A percentile compares a stretch with the other conserved stretches of the same genome.
phyloP scores from a whole-genome alignment of 805 yeast species.

The Candida caryicola region DNA sequence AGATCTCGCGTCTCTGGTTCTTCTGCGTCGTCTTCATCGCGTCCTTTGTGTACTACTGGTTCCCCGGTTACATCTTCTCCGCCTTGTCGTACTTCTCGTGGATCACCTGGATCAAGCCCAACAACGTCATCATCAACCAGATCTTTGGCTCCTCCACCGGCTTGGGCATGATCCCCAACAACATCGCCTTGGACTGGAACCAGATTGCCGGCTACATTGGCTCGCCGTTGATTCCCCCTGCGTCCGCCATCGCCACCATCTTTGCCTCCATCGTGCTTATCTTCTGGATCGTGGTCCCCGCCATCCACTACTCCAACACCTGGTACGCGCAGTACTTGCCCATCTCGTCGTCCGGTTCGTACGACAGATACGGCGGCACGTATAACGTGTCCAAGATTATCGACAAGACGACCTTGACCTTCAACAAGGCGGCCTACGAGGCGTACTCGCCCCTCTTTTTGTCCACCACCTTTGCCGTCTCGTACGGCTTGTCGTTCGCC shows the following conservation, averaged over 20 bases:
- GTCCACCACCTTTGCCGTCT: constrained; percentile 55
- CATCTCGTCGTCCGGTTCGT: constrained; percentile 45
- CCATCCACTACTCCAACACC: constrained; percentile 50
- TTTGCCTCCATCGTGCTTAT: constrained; percentile 30
- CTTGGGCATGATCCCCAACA: constrained; percentile 56
- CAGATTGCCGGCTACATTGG: constrained; percentile 55
- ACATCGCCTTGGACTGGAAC: constrained; percentile 65
- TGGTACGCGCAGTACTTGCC: constrained; percentile 64
- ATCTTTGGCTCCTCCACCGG: constrained; percentile 63
- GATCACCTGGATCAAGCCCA: constrained; percentile 65
- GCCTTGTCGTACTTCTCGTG: constrained; percentile 61
- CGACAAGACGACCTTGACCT: constrained; percentile 32
- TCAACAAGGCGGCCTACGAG: constrained; percentile 48
- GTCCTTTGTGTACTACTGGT: constrained; percentile 32
- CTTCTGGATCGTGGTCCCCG: constrained; percentile 54
- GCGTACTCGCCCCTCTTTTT: constrained; percentile 63
- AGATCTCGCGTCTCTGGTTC: constrained; percentile 35
- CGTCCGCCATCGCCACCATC: constrained; percentile 46
- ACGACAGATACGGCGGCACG: constrained; percentile 47
- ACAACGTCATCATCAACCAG: constrained; percentile 58
- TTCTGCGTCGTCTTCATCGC: constrained; percentile 13
- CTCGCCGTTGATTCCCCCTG: constrained; percentile 65
- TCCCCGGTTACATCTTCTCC: constrained; percentile 59
- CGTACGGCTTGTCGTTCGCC: constrained; percentile 58
- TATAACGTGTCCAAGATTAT: constrained; percentile 54